Conservation (phyloP, 2,329 filamentous ascomycete genomes). For the Penicillium sp. region DNA sequence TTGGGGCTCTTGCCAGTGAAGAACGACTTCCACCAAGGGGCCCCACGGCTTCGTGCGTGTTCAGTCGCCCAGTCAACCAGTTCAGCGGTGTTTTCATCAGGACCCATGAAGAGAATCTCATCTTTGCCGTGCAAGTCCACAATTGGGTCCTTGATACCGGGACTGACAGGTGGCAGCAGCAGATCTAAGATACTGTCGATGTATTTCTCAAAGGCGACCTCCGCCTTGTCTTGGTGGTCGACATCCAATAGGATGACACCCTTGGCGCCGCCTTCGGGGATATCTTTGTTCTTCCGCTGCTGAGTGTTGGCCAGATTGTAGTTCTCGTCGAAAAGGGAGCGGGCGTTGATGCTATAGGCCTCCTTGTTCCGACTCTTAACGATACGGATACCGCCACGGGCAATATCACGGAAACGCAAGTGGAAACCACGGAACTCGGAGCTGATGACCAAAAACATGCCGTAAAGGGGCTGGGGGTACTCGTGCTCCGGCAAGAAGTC, state of each 20-base stretch:
- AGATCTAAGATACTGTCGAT: conserved; percentile 98
- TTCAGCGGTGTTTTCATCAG: conserved; percentile 97
- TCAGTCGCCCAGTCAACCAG: conserved; percentile 98
- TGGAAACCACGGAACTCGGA: conserved; percentile 97
- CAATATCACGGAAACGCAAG: conserved; percentile 92
- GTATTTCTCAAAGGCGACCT: conserved; percentile 96
- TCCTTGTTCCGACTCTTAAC: conserved; percentile 97
- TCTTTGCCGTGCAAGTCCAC: conserved; percentile 92
- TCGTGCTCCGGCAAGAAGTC: conserved; percentile 82
- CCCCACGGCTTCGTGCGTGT: conserved; percentile 78
- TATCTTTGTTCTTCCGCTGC: conserved; percentile 99
- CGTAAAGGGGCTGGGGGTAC: conserved; percentile 88
- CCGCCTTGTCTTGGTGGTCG: conserved; percentile 86
- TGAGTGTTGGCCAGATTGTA: conserved; percentile 97
- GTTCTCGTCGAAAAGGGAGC: conserved; percentile 96
- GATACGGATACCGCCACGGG: conserved; percentile 93
- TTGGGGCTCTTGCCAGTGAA: conserved; percentile 98
- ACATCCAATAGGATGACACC: conserved; percentile 92
- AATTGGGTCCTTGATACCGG: conserved; percentile 97
- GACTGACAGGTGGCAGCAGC: conserved; percentile 78
- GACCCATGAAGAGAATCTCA: conserved; percentile 97
- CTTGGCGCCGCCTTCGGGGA: conserved; percentile 95
- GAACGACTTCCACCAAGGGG: conserved; percentile 99
- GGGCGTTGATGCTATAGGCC: conserved; percentile 91
- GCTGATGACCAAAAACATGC: conserved; percentile 98